Evolutionary conservation across 768 basidiomycete species (phyloP), one percentile per base, ranked within the genome.

Genomic region (Rhizopogon rudus): DNA sequence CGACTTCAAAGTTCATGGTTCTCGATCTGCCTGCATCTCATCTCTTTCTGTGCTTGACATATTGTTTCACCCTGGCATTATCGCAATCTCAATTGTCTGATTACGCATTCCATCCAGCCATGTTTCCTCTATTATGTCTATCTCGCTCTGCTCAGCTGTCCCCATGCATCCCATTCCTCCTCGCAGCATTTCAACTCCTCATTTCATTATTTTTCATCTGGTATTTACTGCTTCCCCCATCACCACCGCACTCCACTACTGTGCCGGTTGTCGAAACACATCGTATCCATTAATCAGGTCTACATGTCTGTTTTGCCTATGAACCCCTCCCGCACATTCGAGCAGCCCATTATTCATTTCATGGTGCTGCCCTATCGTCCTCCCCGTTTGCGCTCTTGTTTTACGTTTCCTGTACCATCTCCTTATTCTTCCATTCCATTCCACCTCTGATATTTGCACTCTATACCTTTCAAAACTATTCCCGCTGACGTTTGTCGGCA

Each of bases 61-160:
- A 60, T 56, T 70, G 68, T 69, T 71, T 67, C 61, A 64, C 60
- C 68, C 58, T 63, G 57, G 66, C 67, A 70, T 71, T 60, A 45
- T 57, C 57, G 55, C 68, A 71, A 70, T 71, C 64, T 68, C 68
- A 70, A 51, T 63, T 70, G 70, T 70, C 70, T 71, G 70, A 70
- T 66, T 71, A 71, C 55, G 65, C 68, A 71, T 50, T 66, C 64
- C 48, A 49, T 8, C 48, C 70, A 66, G 66, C 58, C 70, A 70
- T 71, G 70, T 71, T 66, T 58, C 61, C 60, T 13, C 35, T 53
- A 61, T 59, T 63, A 55, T 64, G 63, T 61, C 71, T 71, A 66
- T 71, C 66, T 68, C 67, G 61, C 71, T 66, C 65, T 69, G 59
- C 59, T 67, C 59, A 63, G 75, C 71, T 76, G 51, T 61, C 54